Evolutionary conservation across 805 yeast species (phyloP), one percentile per base, ranked within the genome.

Genomic region (Monosporozyma siamensis): DNA sequence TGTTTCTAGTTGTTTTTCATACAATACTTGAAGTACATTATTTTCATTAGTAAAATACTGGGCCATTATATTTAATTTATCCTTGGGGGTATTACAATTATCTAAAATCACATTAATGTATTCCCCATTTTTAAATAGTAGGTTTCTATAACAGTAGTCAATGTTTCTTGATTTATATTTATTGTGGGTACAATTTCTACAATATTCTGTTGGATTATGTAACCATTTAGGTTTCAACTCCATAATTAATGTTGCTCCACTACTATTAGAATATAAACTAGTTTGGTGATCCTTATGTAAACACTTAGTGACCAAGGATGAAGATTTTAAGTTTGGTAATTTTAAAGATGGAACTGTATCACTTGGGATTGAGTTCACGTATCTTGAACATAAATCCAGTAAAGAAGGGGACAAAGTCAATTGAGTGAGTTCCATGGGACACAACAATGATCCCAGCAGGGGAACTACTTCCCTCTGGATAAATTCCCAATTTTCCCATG

Each of bases 191-290:
- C 65, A 61, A 40, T 61, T 61, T 36, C 65, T 49, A 36, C 65
- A 60, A 37, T 48, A 53, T 4, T 31, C 30, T n/a, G 41, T 23
- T 5, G 47, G 40, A 22, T 49, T 47, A 41, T 49, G 43, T 6
- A 55, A 32, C 65, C 65, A 61, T 43, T 61, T 61, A 7, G 65
- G 65, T 41, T 61, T 61, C 14, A 59, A 42, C 43, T 61, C 65
- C 51, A 58, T 41, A 2, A 56, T 29, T 4, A 52, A 38, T 2
- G 27, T 34, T 1, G 22, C 27, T 3, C 15, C 9, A 12, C 25
- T 25, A 1, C 12, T 11, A 20, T 48, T 40, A 1, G 38, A 21
- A 34, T 50, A 54, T 6, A 59, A 20, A 27, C 44, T 53, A 17
- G 59, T 55, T 24, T 50, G 51, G 40, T 58, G 64, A 39, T 58